Conservation (phyloP, 2,329 filamentous ascomycete genomes). For the Pestalotiopsis sp. region DNA sequence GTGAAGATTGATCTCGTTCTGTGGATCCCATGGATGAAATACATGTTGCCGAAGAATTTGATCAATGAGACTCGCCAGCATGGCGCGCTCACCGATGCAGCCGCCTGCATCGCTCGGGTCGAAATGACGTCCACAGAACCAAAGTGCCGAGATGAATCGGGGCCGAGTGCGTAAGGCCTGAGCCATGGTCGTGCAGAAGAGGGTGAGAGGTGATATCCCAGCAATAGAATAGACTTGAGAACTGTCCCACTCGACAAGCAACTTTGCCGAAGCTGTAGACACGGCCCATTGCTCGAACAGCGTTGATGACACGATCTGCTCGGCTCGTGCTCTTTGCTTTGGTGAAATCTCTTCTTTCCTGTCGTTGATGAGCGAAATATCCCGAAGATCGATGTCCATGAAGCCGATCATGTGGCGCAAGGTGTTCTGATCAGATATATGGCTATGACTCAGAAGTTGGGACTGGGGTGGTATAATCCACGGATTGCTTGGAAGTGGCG, state of each 20-base stretch:
- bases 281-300: neutral
- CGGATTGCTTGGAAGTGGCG: too few species aligned
- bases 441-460: too few species aligned
- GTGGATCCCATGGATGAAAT: conserved; percentile 12
- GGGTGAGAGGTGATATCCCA: neutral
- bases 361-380: neutral
- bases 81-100: conserved; percentile 6
- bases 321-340: neutral
- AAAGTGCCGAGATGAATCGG: neutral
- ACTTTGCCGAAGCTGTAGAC: neutral
- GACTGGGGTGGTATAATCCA: too few species aligned
- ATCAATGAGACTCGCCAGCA: conserved; percentile 15
- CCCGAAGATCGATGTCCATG: neutral
- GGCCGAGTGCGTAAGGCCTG: neutral
- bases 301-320: neutral
- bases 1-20: neutral
- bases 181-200: neutral
- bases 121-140: conserved; percentile 16
- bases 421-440: neutral
- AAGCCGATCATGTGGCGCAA: neutral
- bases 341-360: neutral
- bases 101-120: neutral
- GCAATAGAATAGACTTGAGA: neutral
- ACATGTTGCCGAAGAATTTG: conserved; percentile 12
- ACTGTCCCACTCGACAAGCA: neutral